Evolutionary conservation across 805 yeast species (phyloP).

Genomic region (Wickerhamiella kurtzmanii): DNA sequence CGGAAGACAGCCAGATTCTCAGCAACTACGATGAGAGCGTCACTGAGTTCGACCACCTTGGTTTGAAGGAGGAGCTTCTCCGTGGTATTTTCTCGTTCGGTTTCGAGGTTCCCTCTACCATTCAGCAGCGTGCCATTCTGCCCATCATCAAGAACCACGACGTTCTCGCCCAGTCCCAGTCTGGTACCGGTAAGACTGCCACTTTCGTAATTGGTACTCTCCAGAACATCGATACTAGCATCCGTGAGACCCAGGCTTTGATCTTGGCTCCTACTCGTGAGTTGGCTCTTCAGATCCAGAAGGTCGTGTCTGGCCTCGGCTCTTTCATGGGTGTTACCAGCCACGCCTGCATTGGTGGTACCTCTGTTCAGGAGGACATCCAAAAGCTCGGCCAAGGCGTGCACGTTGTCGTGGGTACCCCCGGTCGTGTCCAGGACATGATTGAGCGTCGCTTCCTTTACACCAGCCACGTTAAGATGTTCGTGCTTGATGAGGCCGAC

Average conservation of each 20-base stretch:
- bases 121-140: conserved; percentile 92
- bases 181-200: conserved; percentile 88
- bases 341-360: conserved; percentile 98
- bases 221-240: conserved; percentile 50
- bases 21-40: conserved; percentile 92
- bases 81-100: conserved; percentile 65
- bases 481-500: conserved; percentile 96
- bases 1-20: conserved; percentile 37
- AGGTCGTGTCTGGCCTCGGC: conserved; percentile 81
- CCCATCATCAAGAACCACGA: conserved; percentile 92
- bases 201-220: conserved; percentile 60
- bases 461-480: conserved; percentile 79
- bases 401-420: conserved; percentile 94
- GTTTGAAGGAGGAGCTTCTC: conserved; percentile 56
- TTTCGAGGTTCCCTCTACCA: conserved; percentile 92
- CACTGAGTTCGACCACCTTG: conserved; percentile 58
- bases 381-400: conserved; percentile 74
- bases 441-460: conserved; percentile 76
- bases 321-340: conserved; percentile 79
- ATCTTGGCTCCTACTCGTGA: conserved; percentile 96
- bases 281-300: conserved; percentile 90
- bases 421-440: conserved; percentile 96
- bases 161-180: conserved; percentile 82
- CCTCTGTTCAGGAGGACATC: conserved; percentile 74
- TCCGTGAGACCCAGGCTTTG: conserved; percentile 76